Percentiles rank a stretch among this genome's conserved stretches.
Conservation (phyloP, 805 yeast species). For the Yarrowia keelungensis region DNA sequence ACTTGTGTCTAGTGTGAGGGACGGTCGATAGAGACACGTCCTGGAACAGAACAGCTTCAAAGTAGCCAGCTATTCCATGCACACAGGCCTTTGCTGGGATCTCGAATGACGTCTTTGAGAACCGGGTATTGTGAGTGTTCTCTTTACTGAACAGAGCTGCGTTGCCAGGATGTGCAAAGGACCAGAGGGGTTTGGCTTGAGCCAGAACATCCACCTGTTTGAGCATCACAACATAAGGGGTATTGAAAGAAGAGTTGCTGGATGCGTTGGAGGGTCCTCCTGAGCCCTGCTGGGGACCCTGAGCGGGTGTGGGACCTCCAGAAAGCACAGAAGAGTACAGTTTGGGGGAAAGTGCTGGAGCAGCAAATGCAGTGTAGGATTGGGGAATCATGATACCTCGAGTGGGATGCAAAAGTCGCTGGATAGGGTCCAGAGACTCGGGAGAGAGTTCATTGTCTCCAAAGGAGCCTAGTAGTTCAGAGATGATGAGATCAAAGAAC, state of each 20-base stretch:
- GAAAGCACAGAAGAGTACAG: slow-evolving; percentile 50
- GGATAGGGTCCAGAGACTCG: slow-evolving; percentile 66
- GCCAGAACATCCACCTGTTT: slow-evolving; percentile 55
- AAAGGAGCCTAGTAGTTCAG: slow-evolving; percentile 87
- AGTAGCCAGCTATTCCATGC: slow-evolving; percentile 80
- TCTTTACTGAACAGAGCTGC: slow-evolving; percentile 23
- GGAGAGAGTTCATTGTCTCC: slow-evolving; percentile 93
- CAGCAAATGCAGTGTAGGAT: slow-evolving; percentile 63
- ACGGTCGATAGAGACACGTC: slow-evolving; percentile 62
- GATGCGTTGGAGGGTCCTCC: background rate
- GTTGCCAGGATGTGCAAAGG: slow-evolving; percentile 60
- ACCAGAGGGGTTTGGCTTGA: slow-evolving; percentile 63
- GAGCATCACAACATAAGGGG: slow-evolving; percentile 57
- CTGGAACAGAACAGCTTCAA: slow-evolving; percentile 71
- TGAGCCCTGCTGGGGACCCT: slow-evolving; percentile 33
- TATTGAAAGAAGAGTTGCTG: slow-evolving; percentile 44
- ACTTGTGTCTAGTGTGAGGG: slow-evolving; percentile 51
- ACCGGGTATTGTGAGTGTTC: slow-evolving; percentile 44
- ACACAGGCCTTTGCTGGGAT: slow-evolving; percentile 60
- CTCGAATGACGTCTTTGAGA: slow-evolving; percentile 53
- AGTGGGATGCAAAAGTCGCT: slow-evolving; percentile 52
- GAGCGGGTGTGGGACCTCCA: slow-evolving; percentile 25
- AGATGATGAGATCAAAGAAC: slow-evolving; percentile 62
- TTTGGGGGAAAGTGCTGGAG: slow-evolving; percentile 71
- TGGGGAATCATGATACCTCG: slow-evolving; percentile 68